Evolutionary conservation across 495 filamentous ascomycete species (phyloP).

Genomic region (Achaetomiella virescens): DNA sequence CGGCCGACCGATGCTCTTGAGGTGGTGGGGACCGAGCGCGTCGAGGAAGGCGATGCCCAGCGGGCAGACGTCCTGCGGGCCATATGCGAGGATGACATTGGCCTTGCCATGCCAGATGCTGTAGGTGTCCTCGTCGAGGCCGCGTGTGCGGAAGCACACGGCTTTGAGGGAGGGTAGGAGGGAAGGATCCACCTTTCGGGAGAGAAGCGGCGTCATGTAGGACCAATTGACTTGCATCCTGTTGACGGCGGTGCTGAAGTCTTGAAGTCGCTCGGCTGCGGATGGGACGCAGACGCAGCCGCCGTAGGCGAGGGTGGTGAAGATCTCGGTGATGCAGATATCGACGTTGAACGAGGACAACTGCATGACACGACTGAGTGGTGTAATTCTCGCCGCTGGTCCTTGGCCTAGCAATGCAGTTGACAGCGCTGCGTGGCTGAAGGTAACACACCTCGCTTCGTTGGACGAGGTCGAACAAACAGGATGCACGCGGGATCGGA

Average conservation of each 20-base stretch:
- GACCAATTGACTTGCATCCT: slow-evolving; percentile 46
- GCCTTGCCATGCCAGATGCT: slow-evolving; percentile 38
- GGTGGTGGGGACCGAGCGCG: slow-evolving; percentile 28
- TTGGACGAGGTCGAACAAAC: slow-evolving; percentile 30
- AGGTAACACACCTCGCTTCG: slow-evolving; percentile 35
- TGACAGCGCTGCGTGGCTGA: slow-evolving; percentile 41
- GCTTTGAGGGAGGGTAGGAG: slow-evolving; percentile 33
- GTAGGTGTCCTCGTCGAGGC: slow-evolving; percentile 39
- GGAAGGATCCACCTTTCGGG: slow-evolving; percentile 37
- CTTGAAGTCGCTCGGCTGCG: slow-evolving; percentile 31
- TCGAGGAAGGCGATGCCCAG: slow-evolving; percentile 42
- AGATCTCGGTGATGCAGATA: slow-evolving; percentile 58
- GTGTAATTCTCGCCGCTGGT: slow-evolving; percentile 41
- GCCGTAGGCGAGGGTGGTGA: slow-evolving; percentile 54
- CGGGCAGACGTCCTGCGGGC: slow-evolving; percentile 39
- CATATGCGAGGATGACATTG: slow-evolving; percentile 42
- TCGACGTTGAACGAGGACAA: slow-evolving; percentile 67
- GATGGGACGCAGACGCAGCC: slow-evolving; percentile 48
- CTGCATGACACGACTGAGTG: slow-evolving; percentile 53
- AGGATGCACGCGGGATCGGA: slow-evolving; percentile 41
- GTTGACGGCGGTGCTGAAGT: slow-evolving; percentile 35
- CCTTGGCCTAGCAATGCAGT: slow-evolving; percentile 44
- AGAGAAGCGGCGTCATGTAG: slow-evolving; percentile 42
- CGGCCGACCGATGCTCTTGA: slow-evolving; percentile 37
- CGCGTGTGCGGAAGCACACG: slow-evolving; percentile 41